phyloP scores from a whole-genome alignment of 768 basidiomycete genomes.

The Lenzites betulinus region DNA sequence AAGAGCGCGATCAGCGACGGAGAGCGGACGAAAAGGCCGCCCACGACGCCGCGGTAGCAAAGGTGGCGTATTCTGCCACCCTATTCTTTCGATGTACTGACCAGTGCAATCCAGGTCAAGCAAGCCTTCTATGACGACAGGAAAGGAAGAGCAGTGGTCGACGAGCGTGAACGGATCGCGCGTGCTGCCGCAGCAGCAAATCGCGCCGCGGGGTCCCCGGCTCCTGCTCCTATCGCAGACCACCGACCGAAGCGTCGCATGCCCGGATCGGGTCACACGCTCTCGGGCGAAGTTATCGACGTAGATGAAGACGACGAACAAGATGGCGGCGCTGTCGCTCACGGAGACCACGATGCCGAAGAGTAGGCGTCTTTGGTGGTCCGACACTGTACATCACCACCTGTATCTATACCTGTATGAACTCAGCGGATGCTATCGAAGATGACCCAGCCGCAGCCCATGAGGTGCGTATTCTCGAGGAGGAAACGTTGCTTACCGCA shows the following conservation, averaged over 20 bases:
- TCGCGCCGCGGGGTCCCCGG: slow-evolving; percentile 10
- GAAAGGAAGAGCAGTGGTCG: slow-evolving; percentile 51
- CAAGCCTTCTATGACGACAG: slow-evolving; percentile 81
- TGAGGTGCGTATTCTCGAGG: too few species aligned
- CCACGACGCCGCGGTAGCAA: slow-evolving; percentile 50
- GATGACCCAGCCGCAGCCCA: too few species aligned
- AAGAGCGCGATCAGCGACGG: slow-evolving; percentile 45
- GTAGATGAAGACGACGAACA: slow-evolving; percentile 7
- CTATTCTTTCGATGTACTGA: neutral
- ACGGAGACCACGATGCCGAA: neutral
- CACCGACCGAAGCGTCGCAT: slow-evolving; percentile 26
- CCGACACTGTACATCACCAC: neutral
- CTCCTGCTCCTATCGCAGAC: slow-evolving; percentile 2
- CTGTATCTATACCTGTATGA: neutral
- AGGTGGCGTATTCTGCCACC: slow-evolving; percentile 39
- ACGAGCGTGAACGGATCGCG: slow-evolving; percentile 53
- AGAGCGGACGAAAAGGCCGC: slow-evolving; percentile 63
- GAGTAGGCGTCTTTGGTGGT: neutral
- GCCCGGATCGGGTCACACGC: slow-evolving; percentile 42
- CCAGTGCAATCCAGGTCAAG: slow-evolving; percentile 58
- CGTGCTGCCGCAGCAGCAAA: slow-evolving; percentile 22
- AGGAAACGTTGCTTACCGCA: too few species aligned
- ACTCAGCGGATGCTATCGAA: too few species aligned
- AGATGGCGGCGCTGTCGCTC: neutral
- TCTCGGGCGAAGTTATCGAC: slow-evolving; percentile 24